Base-by-base conservation (phyloP, 305 asterid species). In the Petunia hybrid region DNA sequence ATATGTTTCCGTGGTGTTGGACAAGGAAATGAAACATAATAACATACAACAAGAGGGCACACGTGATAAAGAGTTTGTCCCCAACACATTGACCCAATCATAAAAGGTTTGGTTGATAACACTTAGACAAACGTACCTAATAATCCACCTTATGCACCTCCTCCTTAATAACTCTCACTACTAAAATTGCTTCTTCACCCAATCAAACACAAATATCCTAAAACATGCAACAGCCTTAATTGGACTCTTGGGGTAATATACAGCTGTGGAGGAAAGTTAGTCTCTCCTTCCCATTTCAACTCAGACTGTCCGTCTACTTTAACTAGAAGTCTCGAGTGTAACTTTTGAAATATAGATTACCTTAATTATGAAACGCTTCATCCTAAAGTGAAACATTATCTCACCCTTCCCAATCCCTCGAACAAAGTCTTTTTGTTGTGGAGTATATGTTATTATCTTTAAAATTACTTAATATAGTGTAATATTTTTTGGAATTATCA, bases 1-100 rank as follows among this genome's bases (percentile, higher is more conserved):
- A 89, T 83, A 87, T 90, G 94, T 82, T 86, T 89, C 87, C 86
- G 81, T 82, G 41, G 60, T 14, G 57, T 63, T 70, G 67, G 88
- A 84, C 90, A 87, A 42, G 5, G 66, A 6, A 80, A 48, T 51
- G 35, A 73, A 73, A 48, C 62, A 57, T 5, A 45, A 45, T 6
- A 66, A 43, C 12, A 63, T 13, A 77, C 82, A 66, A 85, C 48
- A 79, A 40, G 60, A 8, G 81, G 79, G 81, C 82, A 84, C 85
- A 78, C 61, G 85, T 83, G 88, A 85, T 74, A 53, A 3, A 53
- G 77, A 80, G 78, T 86, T 82, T 86, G 91, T 89, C 87, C 79
- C 81, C 83, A 38, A 62, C 88, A 71, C n/a, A 69, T 69, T 16
- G 76, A 69, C 41, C 76, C 40, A 69, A 67, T 38, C 46, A 64